phyloP scores from a whole-genome alignment of 208 protist species.

The Blastocrithidia nonstop region DNA sequence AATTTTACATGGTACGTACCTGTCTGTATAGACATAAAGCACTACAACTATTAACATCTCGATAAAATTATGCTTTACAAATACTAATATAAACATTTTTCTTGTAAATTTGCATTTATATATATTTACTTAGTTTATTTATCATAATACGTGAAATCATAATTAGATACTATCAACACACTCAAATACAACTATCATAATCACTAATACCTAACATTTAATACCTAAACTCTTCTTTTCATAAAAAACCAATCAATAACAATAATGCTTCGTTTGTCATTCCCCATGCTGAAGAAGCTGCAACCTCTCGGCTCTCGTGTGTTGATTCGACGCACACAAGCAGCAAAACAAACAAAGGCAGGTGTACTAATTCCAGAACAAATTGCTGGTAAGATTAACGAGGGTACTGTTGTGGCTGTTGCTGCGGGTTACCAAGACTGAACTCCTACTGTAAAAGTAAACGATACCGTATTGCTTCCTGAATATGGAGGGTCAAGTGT shows the following conservation, averaged over 20 bases:
- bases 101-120: not conserved
- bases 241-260: not conserved
- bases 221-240: no score
- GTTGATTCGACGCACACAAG: constrained; percentile 72
- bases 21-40: no score
- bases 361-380: constrained; percentile 87
- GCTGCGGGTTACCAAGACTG: constrained; percentile 81
- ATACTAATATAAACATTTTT: not conserved
- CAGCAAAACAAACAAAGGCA: constrained; percentile 87
- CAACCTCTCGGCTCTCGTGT: constrained; percentile 83
- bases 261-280: constrained; percentile 68
- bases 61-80: no score
- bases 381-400: constrained; percentile 86
- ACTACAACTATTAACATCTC: not conserved
- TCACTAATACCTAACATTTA: no score
- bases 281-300: constrained; percentile 68
- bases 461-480: constrained; percentile 82
- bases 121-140: no score
- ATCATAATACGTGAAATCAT: no score
- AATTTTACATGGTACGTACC: not conserved
- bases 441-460: constrained; percentile 79
- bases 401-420: constrained; percentile 82
- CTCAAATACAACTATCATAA: no score
- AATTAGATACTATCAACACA: no score
- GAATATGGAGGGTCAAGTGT: constrained; percentile 79